Evolutionary conservation across 768 basidiomycete species (phyloP).

Genomic region (Calvatia gigantea): DNA sequence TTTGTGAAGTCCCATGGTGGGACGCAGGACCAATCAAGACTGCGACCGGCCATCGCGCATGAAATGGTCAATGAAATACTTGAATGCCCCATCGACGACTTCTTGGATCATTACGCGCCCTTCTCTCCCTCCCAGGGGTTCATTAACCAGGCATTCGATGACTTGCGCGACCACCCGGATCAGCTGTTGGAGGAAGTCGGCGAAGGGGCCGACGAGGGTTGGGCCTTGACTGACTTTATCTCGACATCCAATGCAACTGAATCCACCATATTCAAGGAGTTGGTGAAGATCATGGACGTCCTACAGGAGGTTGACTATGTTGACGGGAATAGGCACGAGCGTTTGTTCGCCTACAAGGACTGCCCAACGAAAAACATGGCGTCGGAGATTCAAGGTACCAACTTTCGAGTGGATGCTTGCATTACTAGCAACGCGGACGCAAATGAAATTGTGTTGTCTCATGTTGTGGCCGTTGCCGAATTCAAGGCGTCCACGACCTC

Average conservation of each 20-base stretch:
- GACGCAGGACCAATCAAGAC: not conserved
- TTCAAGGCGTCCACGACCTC: not conserved
- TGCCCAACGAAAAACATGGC: not conserved
- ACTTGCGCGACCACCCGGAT: not conserved
- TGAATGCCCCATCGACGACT: not conserved
- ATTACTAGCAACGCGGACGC: not conserved
- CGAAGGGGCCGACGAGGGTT: too few species aligned
- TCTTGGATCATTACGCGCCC: not conserved
- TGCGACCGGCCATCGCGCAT: not conserved
- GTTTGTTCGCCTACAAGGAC: not conserved
- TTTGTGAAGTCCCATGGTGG: not conserved
- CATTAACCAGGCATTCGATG: not conserved
- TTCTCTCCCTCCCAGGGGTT: not conserved
- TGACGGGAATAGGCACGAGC: not conserved
- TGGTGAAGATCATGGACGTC: not conserved
- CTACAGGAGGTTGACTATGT: not conserved
- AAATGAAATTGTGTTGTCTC: not conserved
- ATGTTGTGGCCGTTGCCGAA: not conserved
- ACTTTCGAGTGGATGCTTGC: not conserved
- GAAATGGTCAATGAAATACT: not conserved
- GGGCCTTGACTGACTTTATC: too few species aligned
- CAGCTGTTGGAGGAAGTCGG: not conserved
- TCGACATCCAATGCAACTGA: too few species aligned
- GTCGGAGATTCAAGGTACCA: not conserved
- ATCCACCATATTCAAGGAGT: not conserved